Base-by-base conservation (phyloP, 495 filamentous ascomycete species). In the Elaphomyces granulatus region DNA sequence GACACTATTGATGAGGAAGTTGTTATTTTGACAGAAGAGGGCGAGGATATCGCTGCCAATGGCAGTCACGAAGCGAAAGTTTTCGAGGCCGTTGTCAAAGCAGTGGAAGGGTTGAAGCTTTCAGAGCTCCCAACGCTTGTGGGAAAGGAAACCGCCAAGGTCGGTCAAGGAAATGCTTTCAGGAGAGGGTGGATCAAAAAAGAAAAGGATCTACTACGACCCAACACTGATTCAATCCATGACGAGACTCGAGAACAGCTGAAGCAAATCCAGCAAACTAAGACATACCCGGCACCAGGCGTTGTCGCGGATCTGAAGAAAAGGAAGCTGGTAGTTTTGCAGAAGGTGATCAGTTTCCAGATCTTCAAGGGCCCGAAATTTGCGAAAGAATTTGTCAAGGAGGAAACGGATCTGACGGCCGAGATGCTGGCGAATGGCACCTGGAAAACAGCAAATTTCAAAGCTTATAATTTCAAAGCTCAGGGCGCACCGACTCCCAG, bases 381-480 rank as follows among this genome's bases (percentile, higher is more conserved):
- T 45, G 80, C 83, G 40, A 67, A 72, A 10, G 77, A 93, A 56
- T 77, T 96, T 37, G 73, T 80, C 26, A 87, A 86, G 59, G 90
- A 95, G 67, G 85, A 92, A 60, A 95, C 90, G 26, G 90, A 98
- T 54, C 61, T 98, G 51, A 96, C 87, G 3, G 78, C 78, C 30
- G 90, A 98, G 44, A 94, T 98, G 86, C 65, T 95, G 33, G 68
- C 75, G 32, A 80, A 56, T 39, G 65, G 65, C 38, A 58, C 65
- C 4, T 69, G 65, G 65, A 87, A 94, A 66, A 82, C 77, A 21
- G 81, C 79, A 8, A 72, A 77, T 20, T 86, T 95, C 63, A 96
- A 98, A 66, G 83, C 87, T 21, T 95, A 95, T 67, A 98, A 95
- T 66, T 96, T 95, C 72, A 86, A 85, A 43, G 80, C 90, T 14